These are phyloP conservation scores for Aquilaria malaccensis DNA, from an alignment of 345 rosid species.

Conservation along the genomic window DNA sequence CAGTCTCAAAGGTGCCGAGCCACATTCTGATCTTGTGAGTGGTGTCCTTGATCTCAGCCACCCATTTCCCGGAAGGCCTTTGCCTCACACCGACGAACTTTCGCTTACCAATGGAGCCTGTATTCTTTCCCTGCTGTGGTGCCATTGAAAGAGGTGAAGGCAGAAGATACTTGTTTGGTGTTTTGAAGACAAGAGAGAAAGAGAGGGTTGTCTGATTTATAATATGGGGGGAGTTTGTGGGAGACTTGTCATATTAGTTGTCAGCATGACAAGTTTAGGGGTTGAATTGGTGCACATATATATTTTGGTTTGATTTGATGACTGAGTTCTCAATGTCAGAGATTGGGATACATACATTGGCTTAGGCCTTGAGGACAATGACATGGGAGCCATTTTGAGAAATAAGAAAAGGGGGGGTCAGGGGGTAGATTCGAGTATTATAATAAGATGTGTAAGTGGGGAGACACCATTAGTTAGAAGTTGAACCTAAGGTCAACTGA, in stretches of 20 bases:
- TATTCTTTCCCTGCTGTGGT: slow-evolving; percentile 19
- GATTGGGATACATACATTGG: slow-evolving; percentile 11
- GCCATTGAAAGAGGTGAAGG: slow-evolving; percentile 25
- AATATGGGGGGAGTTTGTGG: slow-evolving; percentile 35
- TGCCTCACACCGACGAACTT: slow-evolving; percentile 86
- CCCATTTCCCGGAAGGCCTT: slow-evolving; percentile 93
- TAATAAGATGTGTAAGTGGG: no score
- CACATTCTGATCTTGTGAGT: slow-evolving; percentile 87
- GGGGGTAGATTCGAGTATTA: background rate
- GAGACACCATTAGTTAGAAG: no score
- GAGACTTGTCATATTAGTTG: slow-evolving; percentile 37
- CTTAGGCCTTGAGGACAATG: background rate
- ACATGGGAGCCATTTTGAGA: background rate
- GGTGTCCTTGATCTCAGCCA: slow-evolving; percentile 91
- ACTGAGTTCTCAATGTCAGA: slow-evolving; percentile 19
- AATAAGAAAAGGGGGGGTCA: background rate
- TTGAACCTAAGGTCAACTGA: no score
- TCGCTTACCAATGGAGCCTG: slow-evolving; percentile 17
- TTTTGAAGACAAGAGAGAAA: background rate
- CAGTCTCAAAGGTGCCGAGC: slow-evolving; percentile 78
- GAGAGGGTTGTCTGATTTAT: slow-evolving; percentile 10
- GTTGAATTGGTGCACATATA: no score
- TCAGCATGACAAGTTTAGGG: slow-evolving; percentile 18
- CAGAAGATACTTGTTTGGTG: background rate
- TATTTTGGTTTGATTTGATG: background rate